phyloP scores from a whole-genome alignment of 2,329 filamentous ascomycete species.

The Stagonosporopsis vannaccii region DNA sequence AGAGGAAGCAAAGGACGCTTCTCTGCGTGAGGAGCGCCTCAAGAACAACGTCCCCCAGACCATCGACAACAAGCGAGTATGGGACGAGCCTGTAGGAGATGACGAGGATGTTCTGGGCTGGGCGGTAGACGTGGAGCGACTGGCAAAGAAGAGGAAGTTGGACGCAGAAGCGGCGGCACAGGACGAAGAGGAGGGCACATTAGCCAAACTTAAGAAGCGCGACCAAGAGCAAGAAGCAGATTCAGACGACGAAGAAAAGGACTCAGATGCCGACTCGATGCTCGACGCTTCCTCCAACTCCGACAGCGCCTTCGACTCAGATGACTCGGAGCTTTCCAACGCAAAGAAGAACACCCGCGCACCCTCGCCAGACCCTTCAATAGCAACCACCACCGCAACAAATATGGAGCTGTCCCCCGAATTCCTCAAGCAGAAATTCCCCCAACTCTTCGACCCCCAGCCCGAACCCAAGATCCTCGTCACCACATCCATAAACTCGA shows the following conservation, averaged over 20 bases:
- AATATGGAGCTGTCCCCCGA: constrained; percentile 68
- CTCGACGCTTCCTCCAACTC: constrained; percentile 53
- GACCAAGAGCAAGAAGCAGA: constrained; percentile 29
- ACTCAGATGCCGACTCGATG: constrained; percentile 54
- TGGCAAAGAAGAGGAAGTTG: constrained; percentile 54
- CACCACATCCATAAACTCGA: constrained; percentile 89
- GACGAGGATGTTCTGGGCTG: constrained; percentile 53
- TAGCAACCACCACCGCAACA: constrained; percentile 61
- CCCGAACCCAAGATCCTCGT: constrained; percentile 82
- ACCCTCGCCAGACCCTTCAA: constrained; percentile 56
- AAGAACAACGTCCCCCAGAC: constrained; percentile 74
- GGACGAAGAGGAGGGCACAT: constrained; percentile 38
- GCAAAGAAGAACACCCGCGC: constrained; percentile 53
- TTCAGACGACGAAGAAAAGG: constrained; percentile 36
- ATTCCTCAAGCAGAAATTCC: constrained; percentile 67
- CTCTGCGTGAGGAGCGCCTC: constrained; percentile 74
- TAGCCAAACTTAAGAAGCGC: constrained; percentile 45
- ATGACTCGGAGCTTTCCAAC: constrained; percentile 38
- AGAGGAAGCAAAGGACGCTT: constrained; percentile 84
- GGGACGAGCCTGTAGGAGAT: constrained; percentile 66
- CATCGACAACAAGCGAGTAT: constrained; percentile 66
- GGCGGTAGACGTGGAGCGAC: constrained; percentile 55
- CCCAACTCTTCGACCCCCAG: constrained; percentile 64
- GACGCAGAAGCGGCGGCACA: constrained; percentile 46
- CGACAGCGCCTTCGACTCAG: constrained; percentile 46